These are phyloP conservation scores for Coix lacrymajobi DNA, from an alignment of 176 grass and related monocot species.

Conservation along the genomic window DNA sequence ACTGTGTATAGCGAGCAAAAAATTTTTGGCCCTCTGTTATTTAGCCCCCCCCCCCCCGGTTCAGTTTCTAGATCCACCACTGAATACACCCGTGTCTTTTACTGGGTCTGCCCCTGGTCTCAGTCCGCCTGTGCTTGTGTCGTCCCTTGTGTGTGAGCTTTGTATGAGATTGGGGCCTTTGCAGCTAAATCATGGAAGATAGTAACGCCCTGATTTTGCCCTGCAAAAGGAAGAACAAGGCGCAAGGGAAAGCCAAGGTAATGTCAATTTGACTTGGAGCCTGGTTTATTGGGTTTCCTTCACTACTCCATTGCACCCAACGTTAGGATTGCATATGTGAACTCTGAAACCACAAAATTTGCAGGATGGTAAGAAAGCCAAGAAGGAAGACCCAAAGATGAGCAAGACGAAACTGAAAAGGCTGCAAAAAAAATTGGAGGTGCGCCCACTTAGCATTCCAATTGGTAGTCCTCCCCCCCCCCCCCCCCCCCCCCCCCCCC, in stretches of 20 bases:
- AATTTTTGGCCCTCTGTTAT: too few species aligned
- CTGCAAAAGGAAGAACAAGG: constrained; percentile 65
- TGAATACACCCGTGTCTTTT: background rate
- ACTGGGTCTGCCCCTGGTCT: background rate
- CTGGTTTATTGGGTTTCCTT: background rate
- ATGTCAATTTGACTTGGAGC: background rate
- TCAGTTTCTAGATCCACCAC: too few species aligned
- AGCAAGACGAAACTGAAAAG: constrained; percentile 82
- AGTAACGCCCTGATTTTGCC: constrained; percentile 71
- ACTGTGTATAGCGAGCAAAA: too few species aligned
- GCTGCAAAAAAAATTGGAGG: constrained; percentile 73
- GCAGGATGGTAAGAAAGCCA: constrained; percentile 43
- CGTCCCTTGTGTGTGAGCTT: background rate
- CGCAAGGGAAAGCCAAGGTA: constrained; percentile 63
- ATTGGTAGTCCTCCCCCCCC: too few species aligned
- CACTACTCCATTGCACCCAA: background rate
- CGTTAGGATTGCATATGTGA: background rate
- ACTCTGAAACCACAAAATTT: constrained; percentile 9
- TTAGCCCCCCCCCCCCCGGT: too few species aligned
- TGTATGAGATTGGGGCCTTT: background rate
- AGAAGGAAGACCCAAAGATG: constrained; percentile 51
- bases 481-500: too few species aligned
- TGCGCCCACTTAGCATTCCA: constrained; percentile 27
- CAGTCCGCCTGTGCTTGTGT: background rate
- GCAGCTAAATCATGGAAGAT: constrained; percentile 43